Base-by-base conservation (phyloP, 2,329 filamentous ascomycete genomes). In the Colletotrichum australisinense region DNA sequence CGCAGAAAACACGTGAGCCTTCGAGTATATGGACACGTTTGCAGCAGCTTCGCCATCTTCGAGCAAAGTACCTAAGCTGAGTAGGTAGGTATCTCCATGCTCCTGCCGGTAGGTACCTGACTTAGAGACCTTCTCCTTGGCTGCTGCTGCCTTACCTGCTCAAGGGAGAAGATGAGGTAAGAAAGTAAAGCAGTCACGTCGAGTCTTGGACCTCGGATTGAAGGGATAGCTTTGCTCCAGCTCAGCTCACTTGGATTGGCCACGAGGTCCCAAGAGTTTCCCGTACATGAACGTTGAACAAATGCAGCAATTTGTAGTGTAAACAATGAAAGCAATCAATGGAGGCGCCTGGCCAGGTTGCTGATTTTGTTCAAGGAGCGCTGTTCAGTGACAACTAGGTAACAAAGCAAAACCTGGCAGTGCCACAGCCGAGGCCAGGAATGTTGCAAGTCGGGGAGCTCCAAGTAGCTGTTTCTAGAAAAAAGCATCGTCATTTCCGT, bases 381-480 rank as follows among this genome's bases (percentile, higher is more conserved):
- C 26, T n/a, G 38, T 30, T 22, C 42, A 49, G 22, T 26, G 35
- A 24, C 59, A 58, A 56, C 19, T 5, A 42, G 38, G 38, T 19
- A 42, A 42, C 38, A 42, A 42, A 42, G 38, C 38, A 42, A 19
- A 42, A 42, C 38, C 53, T 46, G 35, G 19, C 64, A 11, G n/a
- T 30, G 64, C 55, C 22, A 53, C 26, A 67, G 35, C 69, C 53
- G 58, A 32, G 30, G 55, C 2, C 28, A 53, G 72, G 28, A 59
- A 76, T 71, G 60, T 55, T 62, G 42, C 69, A 74, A 22, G 71
- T 57, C 46, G 70, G 32, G 56, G 66, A 67, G 49, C 68, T 67
- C 24, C 16, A 12, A 28, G 22, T 5, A 11, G 26, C 32, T 64
- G 56, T 28, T 62, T 65, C 55, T 55, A 65, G 60, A 59, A 70